phyloP scores from a whole-genome alignment of 2,329 filamentous ascomycete species.

The Cryphonectria carpinicola region DNA sequence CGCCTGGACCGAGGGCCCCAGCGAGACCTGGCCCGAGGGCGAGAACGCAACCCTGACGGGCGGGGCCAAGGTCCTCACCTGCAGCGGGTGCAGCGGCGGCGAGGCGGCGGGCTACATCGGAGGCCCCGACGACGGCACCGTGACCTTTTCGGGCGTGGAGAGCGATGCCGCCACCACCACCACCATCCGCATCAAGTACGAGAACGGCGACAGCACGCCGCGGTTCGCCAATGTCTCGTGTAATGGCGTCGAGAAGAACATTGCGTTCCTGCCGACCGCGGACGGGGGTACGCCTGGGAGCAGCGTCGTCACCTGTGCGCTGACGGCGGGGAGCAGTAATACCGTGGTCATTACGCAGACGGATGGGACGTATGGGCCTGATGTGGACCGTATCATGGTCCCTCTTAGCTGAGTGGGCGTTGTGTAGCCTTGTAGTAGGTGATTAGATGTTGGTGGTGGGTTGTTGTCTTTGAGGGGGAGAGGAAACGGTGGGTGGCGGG shows the following conservation, averaged over 20 bases:
- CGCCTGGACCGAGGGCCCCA: conserved; percentile 41
- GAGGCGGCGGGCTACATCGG: conserved; percentile 60
- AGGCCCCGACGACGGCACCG: conserved; percentile 47
- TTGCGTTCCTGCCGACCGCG: conserved; percentile 59
- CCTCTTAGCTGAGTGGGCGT: conserved; percentile 37
- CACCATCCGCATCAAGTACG: conserved; percentile 60
- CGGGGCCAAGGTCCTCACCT: conserved; percentile 52
- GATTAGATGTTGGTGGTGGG: background rate
- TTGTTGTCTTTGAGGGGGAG: too few species aligned
- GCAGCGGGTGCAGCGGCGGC: conserved; percentile 56
- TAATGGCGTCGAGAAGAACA: conserved; percentile 51
- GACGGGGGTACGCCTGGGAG: conserved; percentile 45
- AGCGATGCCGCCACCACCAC: conserved; percentile 48
- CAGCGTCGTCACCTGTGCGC: conserved; percentile 51
- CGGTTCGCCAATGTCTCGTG: conserved; percentile 59
- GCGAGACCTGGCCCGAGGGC: conserved; percentile 55
- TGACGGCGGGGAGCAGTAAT: conserved; percentile 52
- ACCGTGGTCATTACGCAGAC: conserved; percentile 50
- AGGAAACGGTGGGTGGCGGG: too few species aligned
- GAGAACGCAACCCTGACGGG: conserved; percentile 51
- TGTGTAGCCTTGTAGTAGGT: too few species aligned
- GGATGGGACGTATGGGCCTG: conserved; percentile 49
- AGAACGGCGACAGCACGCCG: conserved; percentile 58
- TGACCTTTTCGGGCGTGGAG: conserved; percentile 52
- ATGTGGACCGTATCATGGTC: conserved; percentile 59